A percentile compares a stretch with the other conserved stretches of the same genome.
phyloP scores from a whole-genome alignment of 2,329 filamentous ascomycete genomes.

The Clonostachys rosea region DNA sequence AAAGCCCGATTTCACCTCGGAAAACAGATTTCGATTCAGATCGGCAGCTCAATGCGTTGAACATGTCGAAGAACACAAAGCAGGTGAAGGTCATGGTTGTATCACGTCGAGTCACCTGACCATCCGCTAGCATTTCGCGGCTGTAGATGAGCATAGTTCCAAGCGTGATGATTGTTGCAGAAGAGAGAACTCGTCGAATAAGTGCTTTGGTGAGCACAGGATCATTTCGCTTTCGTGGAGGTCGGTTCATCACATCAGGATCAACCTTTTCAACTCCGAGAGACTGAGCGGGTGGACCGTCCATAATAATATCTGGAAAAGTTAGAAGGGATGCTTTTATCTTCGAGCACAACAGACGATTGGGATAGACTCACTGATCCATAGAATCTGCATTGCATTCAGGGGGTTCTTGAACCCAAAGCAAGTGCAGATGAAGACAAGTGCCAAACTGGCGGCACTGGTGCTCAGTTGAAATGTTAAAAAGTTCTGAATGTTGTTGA shows the following conservation, averaged over 20 bases:
- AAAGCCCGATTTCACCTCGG: constrained; percentile 76
- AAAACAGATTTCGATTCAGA: constrained; percentile 88
- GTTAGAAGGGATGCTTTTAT: constrained; percentile 5
- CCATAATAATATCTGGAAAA: constrained; percentile 93
- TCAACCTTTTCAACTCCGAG: constrained; percentile 94
- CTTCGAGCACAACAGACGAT: neutral
- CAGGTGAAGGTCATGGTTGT: constrained; percentile 99
- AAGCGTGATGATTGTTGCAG: constrained; percentile 83
- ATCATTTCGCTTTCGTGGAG: constrained; percentile 78
- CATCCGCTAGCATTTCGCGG: constrained; percentile 82
- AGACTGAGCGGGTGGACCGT: constrained; percentile 94
- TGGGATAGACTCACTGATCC: constrained; percentile 78
- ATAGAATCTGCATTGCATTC: constrained; percentile 99
- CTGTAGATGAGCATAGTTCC: constrained; percentile 91
- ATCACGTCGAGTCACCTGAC: constrained; percentile 82
- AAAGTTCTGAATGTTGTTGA: constrained; percentile 99
- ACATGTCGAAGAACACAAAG: constrained; percentile 99
- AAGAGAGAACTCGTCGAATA: constrained; percentile 80
- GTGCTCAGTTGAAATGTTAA: constrained; percentile 97
- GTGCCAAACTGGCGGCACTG: constrained; percentile 84
- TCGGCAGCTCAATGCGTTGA: constrained; percentile 91
- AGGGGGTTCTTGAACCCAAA: constrained; percentile 92
- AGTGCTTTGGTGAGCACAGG: constrained; percentile 84
- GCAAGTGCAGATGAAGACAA: constrained; percentile 89
- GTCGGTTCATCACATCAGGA: constrained; percentile 86